phyloP scores from a whole-genome alignment of 2,329 filamentous ascomycete genomes.

The Hymenoscyphus occultus region DNA sequence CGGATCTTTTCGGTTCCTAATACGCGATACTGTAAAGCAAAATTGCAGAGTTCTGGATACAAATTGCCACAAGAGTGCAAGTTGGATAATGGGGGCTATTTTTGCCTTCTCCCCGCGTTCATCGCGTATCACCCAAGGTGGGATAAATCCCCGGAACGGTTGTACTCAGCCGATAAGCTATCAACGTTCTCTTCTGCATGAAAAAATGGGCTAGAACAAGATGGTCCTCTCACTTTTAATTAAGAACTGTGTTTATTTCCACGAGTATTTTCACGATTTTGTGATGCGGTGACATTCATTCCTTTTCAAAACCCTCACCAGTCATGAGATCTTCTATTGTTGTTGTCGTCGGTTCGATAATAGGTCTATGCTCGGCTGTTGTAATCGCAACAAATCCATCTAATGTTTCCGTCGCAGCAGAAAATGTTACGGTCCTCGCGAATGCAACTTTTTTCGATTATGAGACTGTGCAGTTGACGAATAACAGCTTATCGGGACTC shows the following conservation, averaged over 20 bases:
- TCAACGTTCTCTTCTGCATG: neutral
- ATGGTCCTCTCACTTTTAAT: neutral
- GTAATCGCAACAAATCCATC: slow-evolving; percentile 8
- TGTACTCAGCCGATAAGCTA: neutral
- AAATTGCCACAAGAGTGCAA: neutral
- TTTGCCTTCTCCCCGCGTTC: neutral
- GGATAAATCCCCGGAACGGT: neutral
- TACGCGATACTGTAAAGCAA: neutral
- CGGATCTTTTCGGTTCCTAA: too few relatives aligned
- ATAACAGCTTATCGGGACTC: slow-evolving; percentile 19
- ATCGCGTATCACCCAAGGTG: neutral
- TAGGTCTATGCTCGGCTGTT: neutral
- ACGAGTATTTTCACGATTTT: neutral
- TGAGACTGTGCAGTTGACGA: slow-evolving; percentile 25
- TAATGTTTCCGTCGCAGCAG: slow-evolving; percentile 13
- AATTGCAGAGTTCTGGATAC: neutral
- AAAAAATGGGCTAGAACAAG: neutral
- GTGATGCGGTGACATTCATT: neutral
- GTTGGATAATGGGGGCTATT: neutral
- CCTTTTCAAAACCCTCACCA: neutral
- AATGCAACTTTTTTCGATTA: slow-evolving; percentile 13
- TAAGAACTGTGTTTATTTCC: neutral
- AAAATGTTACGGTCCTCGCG: slow-evolving; percentile 6
- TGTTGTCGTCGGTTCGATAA: neutral
- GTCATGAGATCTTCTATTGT: slow-evolving; percentile 2